Conservation (phyloP, 2,329 filamentous ascomycete species). For the Aureobasidium sp. region DNA sequence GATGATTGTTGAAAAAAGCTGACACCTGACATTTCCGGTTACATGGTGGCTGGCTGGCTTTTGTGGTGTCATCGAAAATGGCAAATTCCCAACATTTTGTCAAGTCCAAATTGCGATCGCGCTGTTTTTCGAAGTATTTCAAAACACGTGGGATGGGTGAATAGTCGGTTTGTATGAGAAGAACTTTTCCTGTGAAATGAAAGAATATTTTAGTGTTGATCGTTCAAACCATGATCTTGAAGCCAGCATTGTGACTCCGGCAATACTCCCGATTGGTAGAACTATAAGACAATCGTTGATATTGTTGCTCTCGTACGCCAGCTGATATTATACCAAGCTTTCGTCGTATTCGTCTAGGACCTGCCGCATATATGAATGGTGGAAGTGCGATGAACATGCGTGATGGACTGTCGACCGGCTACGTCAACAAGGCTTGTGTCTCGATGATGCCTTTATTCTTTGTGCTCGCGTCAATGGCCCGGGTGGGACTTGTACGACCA, state of each 20-base stretch:
- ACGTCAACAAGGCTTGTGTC: neutral
- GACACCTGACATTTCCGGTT: too few relatives aligned
- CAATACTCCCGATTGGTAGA: neutral
- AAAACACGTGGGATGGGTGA: conserved; percentile 3
- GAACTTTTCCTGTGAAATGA: too few relatives aligned
- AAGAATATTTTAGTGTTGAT: too few relatives aligned
- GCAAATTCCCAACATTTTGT: too few relatives aligned
- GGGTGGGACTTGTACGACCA: neutral
- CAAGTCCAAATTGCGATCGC: too few relatives aligned
- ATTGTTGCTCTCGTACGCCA: neutral
- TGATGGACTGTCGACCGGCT: neutral
- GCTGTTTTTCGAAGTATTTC: neutral
- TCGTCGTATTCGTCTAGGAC: neutral
- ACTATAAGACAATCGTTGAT: neutral
- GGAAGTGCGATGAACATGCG: too few relatives aligned
- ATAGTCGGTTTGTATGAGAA: neutral
- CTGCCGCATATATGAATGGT: neutral
- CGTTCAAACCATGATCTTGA: neutral
- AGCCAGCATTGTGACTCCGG: neutral
- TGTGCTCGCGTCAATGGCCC: conserved; percentile 5
- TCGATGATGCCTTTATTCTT: conserved; percentile 4
- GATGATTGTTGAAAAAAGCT: neutral
- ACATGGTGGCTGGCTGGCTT: too few relatives aligned
- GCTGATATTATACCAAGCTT: too few relatives aligned
- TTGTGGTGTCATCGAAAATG: too few relatives aligned